Percentiles rank a stretch among this genome's conserved stretches.
These are phyloP conservation scores for Caloboletus firmus DNA, from an alignment of 1,284 basidiomycete genomes.

Conservation along the genomic window DNA sequence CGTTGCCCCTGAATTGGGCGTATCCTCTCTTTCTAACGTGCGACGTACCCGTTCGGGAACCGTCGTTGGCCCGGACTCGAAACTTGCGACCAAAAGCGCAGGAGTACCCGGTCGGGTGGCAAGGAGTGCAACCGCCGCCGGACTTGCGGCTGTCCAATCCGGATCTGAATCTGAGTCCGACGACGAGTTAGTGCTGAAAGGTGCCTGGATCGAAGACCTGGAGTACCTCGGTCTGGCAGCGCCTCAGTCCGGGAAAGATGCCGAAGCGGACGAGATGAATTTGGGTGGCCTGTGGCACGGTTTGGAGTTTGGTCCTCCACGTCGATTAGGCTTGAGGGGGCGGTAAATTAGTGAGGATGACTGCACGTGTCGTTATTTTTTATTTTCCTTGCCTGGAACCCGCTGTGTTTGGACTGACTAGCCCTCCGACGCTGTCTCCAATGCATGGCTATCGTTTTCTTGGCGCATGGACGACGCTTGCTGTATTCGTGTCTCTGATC, in stretches of 20 bases:
- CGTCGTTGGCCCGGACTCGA: slow-evolving; percentile 31
- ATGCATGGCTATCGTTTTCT: slow-evolving; percentile 1
- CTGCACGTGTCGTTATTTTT: background rate
- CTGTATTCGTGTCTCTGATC: slow-evolving; percentile 2
- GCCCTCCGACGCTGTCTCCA: background rate
- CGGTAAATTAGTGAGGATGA: slow-evolving; percentile 6
- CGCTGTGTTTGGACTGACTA: background rate
- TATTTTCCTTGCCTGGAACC: background rate
- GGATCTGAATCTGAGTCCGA: slow-evolving; percentile 23
- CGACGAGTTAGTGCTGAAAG: slow-evolving; percentile 29
- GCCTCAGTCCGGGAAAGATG: background rate
- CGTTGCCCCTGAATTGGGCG: background rate
- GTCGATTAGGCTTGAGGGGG: slow-evolving; percentile 11
- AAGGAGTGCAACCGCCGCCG: background rate
- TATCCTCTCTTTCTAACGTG: slow-evolving; percentile 7
- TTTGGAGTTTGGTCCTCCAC: slow-evolving; percentile 8
- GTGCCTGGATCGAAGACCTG: slow-evolving; percentile 38
- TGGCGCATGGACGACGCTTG: slow-evolving; percentile 2
- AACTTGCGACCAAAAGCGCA: slow-evolving; percentile 11
- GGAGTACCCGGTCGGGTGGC: background rate
- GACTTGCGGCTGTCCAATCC: background rate
- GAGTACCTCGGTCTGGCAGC: slow-evolving; percentile 42
- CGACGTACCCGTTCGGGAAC: slow-evolving; percentile 37
- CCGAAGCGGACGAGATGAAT: slow-evolving; percentile 28
- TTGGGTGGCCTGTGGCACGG: slow-evolving; percentile 14